Conservation (phyloP, 148 eudicot genomes). For the Rhododendron ovatum region DNA sequence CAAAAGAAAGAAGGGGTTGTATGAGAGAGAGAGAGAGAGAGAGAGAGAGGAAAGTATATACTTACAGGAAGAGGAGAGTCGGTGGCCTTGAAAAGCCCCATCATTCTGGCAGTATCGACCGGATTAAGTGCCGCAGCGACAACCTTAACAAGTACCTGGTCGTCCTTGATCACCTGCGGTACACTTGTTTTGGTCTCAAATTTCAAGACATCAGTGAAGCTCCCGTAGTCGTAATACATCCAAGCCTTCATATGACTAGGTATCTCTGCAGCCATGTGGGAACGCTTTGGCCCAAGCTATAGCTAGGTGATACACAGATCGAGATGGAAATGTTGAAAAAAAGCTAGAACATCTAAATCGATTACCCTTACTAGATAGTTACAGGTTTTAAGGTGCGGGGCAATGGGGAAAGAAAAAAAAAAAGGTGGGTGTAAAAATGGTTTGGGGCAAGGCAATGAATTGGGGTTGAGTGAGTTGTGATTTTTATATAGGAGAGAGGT, state of each 20-base stretch:
- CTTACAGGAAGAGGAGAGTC: slow-evolving; percentile 88
- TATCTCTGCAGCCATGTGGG: not conserved
- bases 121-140: slow-evolving; percentile 88
- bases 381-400: no score
- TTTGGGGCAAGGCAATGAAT: no score
- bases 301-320: no score
- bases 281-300: not conserved
- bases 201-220: slow-evolving; percentile 67
- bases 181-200: slow-evolving; percentile 45
- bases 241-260: slow-evolving; percentile 85
- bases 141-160: slow-evolving; percentile 83
- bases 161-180: slow-evolving; percentile 52
- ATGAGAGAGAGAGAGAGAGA: not conserved
- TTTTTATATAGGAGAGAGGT: no score
- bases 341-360: no score
- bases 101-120: slow-evolving; percentile 67
- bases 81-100: slow-evolving; percentile 78
- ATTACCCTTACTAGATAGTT: no score
- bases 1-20: not conserved
- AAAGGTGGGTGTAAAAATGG: no score
- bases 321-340: no score
- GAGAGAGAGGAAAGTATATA: not conserved
- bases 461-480: no score
- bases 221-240: slow-evolving; percentile 81
- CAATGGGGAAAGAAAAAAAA: no score